Evolutionary conservation across 805 yeast genomes (phyloP).

Genomic region (Ogataea siamensis): DNA sequence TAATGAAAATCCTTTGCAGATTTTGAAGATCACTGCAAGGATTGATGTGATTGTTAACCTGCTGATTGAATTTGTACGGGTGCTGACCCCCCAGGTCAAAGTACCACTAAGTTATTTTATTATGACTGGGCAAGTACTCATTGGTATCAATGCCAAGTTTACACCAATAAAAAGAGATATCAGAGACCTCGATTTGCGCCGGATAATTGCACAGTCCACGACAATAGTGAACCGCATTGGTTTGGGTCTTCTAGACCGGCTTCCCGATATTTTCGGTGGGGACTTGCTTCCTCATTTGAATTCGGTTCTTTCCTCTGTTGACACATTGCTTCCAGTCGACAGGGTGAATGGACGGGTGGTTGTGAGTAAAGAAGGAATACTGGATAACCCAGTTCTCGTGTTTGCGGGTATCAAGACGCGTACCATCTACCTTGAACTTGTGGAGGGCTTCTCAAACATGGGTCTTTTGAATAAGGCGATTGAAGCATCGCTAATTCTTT

Average conservation of each 20-base stretch:
- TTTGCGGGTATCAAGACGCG: slow-evolving; percentile 32
- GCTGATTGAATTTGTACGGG: slow-evolving; percentile 43
- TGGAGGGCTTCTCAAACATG: slow-evolving; percentile 41
- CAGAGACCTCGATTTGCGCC: slow-evolving; percentile 49
- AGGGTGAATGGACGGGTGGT: slow-evolving; percentile 38
- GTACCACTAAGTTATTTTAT: slow-evolving; percentile 63
- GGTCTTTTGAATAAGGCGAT: slow-evolving; percentile 54
- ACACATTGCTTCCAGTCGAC: slow-evolving; percentile 56
- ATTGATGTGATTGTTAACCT: slow-evolving; percentile 45
- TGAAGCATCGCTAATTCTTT: slow-evolving; percentile 51
- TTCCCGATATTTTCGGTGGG: slow-evolving; percentile 39
- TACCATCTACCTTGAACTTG: slow-evolving; percentile 24
- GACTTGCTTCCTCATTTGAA: slow-evolving; percentile 44
- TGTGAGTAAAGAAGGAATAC: slow-evolving; percentile 35
- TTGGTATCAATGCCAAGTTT: slow-evolving; percentile 54
- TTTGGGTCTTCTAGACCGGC: slow-evolving; percentile 38
- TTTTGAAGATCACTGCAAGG: slow-evolving; percentile 52
- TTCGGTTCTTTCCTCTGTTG: slow-evolving; percentile 52
- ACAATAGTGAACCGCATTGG: slow-evolving; percentile 45
- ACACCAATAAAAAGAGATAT: slow-evolving; percentile 58
- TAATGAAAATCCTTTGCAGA: slow-evolving; percentile 46
- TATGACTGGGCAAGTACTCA: slow-evolving; percentile 49
- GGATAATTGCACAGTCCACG: slow-evolving; percentile 43
- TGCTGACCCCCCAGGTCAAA: slow-evolving; percentile 50
- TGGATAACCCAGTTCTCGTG: slow-evolving; percentile 33